These are phyloP conservation scores for Aspergillus brunneoviolaceus DNA, from an alignment of 2,329 filamentous ascomycete genomes.

Conservation along the genomic window DNA sequence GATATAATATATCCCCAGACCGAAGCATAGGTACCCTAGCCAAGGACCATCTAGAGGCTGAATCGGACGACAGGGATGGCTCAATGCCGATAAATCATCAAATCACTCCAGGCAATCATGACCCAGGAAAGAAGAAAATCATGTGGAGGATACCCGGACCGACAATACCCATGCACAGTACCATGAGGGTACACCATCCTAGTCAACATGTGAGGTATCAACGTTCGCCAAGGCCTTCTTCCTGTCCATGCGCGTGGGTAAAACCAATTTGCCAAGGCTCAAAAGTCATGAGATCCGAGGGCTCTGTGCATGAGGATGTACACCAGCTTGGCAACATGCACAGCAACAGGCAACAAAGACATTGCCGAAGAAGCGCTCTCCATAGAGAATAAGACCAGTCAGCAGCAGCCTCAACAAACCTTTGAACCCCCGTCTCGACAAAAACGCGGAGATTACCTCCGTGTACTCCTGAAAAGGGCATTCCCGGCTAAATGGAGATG, in stretches of 20 bases:
- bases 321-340: not conserved
- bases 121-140: too few species aligned
- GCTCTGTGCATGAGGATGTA: not conserved
- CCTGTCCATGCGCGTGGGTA: not conserved
- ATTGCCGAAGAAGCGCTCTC: not conserved
- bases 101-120: too few species aligned
- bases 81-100: too few species aligned
- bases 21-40: too few species aligned
- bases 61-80: too few species aligned
- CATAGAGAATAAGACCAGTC: not conserved
- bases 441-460: conserved; percentile 4
- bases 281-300: not conserved
- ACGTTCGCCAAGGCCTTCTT: not conserved
- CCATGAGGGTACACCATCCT: not conserved
- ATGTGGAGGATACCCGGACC: not conserved
- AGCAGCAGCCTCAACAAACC: not conserved
- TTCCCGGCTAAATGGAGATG: conserved; percentile 11
- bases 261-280: not conserved
- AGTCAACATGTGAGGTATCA: not conserved
- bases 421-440: not conserved
- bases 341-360: not conserved
- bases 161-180: not conserved
- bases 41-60: too few species aligned
- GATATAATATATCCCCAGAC: too few species aligned
- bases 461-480: not conserved